A percentile compares a stretch with the other conserved stretches of the same genome.
Evolutionary conservation across 2,329 filamentous ascomycete species (phyloP).

Genomic region (Sphaerulina vaccinii): DNA sequence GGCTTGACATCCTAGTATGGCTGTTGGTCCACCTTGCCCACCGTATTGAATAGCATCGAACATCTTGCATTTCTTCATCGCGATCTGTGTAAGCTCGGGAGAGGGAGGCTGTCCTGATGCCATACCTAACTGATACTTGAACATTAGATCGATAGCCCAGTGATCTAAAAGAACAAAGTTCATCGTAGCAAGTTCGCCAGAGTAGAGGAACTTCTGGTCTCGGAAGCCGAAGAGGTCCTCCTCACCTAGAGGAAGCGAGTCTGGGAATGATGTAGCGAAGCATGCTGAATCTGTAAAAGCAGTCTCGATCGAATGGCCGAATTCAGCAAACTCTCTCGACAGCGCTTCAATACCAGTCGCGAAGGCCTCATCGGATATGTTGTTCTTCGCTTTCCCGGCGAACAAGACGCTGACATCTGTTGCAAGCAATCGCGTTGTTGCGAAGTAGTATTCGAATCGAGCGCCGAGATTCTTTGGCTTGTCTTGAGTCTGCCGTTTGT

Average conservation of each 20-base stretch:
- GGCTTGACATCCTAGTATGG: conserved; percentile 70
- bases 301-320: conserved; percentile 55
- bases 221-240: conserved; percentile 75
- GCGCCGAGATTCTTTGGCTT: conserved; percentile 64
- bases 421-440: conserved; percentile 68
- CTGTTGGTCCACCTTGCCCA: conserved; percentile 67
- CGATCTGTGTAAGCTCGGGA: conserved; percentile 59
- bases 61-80: conserved; percentile 70
- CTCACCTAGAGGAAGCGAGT: conserved; percentile 46
- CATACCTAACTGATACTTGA: conserved; percentile 68
- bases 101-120: conserved; percentile 50
- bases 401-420: conserved; percentile 79
- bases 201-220: conserved; percentile 66
- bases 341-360: conserved; percentile 54
- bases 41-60: conserved; percentile 76
- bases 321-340: conserved; percentile 51
- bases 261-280: conserved; percentile 63
- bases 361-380: conserved; percentile 67
- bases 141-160: conserved; percentile 76
- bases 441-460: conserved; percentile 62
- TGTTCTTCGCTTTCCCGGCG: conserved; percentile 63
- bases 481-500: conserved; percentile 56
- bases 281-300: conserved; percentile 61
- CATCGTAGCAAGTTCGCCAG: conserved; percentile 67
- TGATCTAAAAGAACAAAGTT: conserved; percentile 77